These are phyloP conservation scores for Pterocarpus macrocarpus DNA, from an alignment of 306 rosid genomes.

Conservation along the genomic window DNA sequence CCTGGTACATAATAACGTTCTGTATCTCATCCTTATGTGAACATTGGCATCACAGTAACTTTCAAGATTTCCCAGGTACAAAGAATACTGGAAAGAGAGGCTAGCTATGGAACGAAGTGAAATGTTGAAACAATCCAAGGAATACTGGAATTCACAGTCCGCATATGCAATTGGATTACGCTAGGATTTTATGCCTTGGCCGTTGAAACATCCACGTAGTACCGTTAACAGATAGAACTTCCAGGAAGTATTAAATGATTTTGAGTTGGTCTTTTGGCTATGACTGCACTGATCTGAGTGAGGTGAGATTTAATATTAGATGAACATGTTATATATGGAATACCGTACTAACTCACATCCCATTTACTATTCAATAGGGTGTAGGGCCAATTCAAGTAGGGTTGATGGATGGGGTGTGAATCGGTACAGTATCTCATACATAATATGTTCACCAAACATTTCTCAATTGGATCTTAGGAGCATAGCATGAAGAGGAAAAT, in stretches of 20 bases:
- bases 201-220: conserved; percentile 14
- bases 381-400: no score
- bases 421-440: no score
- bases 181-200: conserved; percentile 38
- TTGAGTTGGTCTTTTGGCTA: not conserved
- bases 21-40: conserved; percentile 22
- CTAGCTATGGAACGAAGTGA: conserved; percentile 59
- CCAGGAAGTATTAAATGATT: not conserved
- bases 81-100: conserved; percentile 78
- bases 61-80: conserved; percentile 65
- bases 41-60: conserved; percentile 28
- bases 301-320: not conserved
- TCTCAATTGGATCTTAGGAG: not conserved
- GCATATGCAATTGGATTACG: conserved; percentile 59
- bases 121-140: conserved; percentile 71
- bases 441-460: no score
- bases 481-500: conserved; percentile 11
- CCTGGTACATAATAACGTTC: conserved; percentile 10
- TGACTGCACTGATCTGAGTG: conserved; percentile 11
- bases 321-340: no score
- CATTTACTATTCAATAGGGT: no score
- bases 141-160: conserved; percentile 75
- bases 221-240: not conserved
- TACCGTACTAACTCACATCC: not conserved
- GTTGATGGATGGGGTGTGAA: no score